A percentile compares a stretch with the other conserved stretches of the same genome.
These are phyloP conservation scores for Seminavis robusta DNA, from an alignment of 108 stramenopile species.

Conservation along the genomic window DNA sequence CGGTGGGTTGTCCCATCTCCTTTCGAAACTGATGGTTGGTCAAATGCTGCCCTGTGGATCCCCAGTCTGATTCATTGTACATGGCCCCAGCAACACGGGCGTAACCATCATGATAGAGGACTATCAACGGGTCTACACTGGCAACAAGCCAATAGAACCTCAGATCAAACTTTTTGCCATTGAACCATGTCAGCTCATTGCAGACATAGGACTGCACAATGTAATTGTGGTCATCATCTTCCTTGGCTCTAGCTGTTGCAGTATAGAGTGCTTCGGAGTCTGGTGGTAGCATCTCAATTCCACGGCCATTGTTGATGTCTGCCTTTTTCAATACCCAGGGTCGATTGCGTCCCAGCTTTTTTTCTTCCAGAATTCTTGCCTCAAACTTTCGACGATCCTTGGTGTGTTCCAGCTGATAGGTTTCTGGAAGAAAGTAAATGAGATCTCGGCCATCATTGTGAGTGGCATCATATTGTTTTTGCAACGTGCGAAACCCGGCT, in stretches of 20 bases:
- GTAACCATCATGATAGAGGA: constrained; percentile 37
- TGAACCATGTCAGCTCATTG: constrained; percentile 23
- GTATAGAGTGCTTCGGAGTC: not conserved
- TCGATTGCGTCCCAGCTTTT: constrained; percentile 4
- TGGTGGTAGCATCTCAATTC: constrained; percentile 5
- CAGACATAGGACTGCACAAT: constrained; percentile 34
- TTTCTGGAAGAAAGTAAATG: constrained; percentile 8
- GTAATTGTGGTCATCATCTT: constrained; percentile 7
- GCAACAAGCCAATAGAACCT: constrained; percentile 35
- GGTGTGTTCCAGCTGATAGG: constrained; percentile 11
- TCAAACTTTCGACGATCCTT: not conserved
- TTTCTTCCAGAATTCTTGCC: not conserved
- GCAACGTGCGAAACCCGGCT: too few relatives aligned
- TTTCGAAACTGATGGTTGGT: constrained; percentile 2
- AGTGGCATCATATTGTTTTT: too few relatives aligned
- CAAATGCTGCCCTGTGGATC: constrained; percentile 16
- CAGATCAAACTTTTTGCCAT: constrained; percentile 30
- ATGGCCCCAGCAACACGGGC: constrained; percentile 10
- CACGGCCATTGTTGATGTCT: constrained; percentile 17
- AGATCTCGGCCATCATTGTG: too few relatives aligned
- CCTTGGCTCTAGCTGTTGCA: not conserved
- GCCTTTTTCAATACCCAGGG: constrained; percentile 21
- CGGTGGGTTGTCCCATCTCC: too few relatives aligned
- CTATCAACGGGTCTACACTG: constrained; percentile 31
- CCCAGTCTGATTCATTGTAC: constrained; percentile 17